phyloP scores from a whole-genome alignment of 148 eudicot genomes.

The Polygonum aviculare region DNA sequence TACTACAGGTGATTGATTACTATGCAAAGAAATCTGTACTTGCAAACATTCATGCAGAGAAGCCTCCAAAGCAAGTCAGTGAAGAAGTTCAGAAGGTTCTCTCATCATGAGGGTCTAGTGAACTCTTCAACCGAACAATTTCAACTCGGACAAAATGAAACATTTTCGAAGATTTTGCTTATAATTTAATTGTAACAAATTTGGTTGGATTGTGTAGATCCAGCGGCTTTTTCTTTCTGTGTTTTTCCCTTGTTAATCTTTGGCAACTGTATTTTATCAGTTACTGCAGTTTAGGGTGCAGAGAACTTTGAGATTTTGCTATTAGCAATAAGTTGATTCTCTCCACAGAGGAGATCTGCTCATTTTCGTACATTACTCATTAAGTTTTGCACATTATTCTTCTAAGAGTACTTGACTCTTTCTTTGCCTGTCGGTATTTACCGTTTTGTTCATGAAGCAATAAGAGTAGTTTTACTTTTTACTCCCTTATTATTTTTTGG shows the following conservation, averaged over 20 bases:
- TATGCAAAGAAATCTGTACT: conserved; percentile 53
- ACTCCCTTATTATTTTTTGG: neutral
- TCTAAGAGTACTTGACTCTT: neutral
- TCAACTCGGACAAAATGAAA: neutral
- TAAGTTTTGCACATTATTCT: neutral
- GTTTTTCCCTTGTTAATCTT: neutral
- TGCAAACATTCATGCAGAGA: conserved; percentile 74
- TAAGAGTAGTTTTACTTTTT: neutral
- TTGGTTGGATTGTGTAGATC: conserved; percentile 3
- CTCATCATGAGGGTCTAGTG: conserved; percentile 17
- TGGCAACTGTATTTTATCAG: neutral
- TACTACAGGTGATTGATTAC: conserved; percentile 49
- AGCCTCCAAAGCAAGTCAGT: conserved; percentile 31
- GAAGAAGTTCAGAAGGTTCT: conserved; percentile 37
- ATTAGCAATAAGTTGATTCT: neutral
- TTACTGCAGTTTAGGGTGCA: conserved; percentile 7
- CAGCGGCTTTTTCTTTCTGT: conserved; percentile 1
- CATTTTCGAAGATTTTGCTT: conserved; percentile 3
- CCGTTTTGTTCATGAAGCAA: neutral
- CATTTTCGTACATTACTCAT: neutral
- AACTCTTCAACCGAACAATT: neutral
- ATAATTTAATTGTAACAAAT: neutral
- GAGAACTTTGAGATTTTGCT: neutral
- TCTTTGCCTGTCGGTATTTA: neutral
- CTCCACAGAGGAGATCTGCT: neutral